Base-by-base conservation (phyloP, 495 filamentous ascomycete genomes). In the Neurospora sp. region DNA sequence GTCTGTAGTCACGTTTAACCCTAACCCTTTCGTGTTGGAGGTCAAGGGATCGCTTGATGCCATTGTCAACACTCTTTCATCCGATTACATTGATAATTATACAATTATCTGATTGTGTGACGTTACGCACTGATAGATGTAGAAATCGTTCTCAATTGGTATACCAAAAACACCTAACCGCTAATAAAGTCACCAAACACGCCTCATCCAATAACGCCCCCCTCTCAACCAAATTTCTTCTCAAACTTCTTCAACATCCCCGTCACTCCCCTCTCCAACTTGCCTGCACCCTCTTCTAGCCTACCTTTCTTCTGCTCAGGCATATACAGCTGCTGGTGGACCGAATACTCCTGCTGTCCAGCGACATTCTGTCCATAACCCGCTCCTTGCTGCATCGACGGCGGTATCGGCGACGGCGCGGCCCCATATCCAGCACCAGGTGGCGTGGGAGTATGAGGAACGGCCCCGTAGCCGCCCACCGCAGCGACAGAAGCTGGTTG, bases 231-330 rank as follows among this genome's bases (percentile, higher is more conserved):
- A 80, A 95, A 88, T 79, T 88, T 91, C 88, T 96, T 96, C 85
- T 97, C 94, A 78, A 97, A 84, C 82, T 89, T 94, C 89, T 94
- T 97, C 77, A 97, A 84, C 80, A 96, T 91, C 42, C 91, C 86
- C 72, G 91, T 91, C 16, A 97, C 89, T 3, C 91, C 90, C 80
- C 89, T 91, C 83, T 97, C 94, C 69, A 96, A 75, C 75, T 86
- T 84, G 2, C 85, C 87, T n/a, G 90, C 90, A 61, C 86, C 82
- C 70, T 91, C 87, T 75, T 94, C 93, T 35, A 97, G 77, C 78
- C 85, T 91, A 71, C 86, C 83, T 71, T 87, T 85, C 69, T 88
- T 83, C 38, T 85, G 82, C 78, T 93, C 89, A 9, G 94, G 93
- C 71, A 90, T 81, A 76, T 96, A 97, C 14, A 92, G 79, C 81